Evolutionary conservation across 2,329 filamentous ascomycete genomes (phyloP).

Genomic region (Trematosphaeria pertusa): DNA sequence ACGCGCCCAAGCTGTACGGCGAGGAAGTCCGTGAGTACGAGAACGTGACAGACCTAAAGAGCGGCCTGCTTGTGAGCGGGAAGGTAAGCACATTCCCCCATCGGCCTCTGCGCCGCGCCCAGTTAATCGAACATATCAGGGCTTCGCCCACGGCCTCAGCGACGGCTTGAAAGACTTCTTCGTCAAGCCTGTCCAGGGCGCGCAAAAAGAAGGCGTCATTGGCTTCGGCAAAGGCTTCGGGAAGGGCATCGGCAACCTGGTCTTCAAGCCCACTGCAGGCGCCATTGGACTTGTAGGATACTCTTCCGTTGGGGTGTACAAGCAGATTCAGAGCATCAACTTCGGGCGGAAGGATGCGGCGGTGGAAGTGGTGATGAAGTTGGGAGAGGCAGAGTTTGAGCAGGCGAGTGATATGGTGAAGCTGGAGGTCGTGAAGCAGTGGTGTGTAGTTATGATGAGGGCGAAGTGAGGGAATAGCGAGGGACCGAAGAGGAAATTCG

Average conservation of each 20-base stretch:
- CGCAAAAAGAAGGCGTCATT: slow-evolving; percentile 64
- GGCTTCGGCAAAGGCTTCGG: slow-evolving; percentile 80
- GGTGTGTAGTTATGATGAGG: slow-evolving; percentile 31
- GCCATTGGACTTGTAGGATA: slow-evolving; percentile 66
- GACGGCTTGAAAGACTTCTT: slow-evolving; percentile 80
- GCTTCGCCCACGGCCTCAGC: slow-evolving; percentile 76
- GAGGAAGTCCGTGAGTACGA: slow-evolving; percentile 77
- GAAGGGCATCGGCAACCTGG: slow-evolving; percentile 73
- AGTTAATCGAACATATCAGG: slow-evolving; percentile 44
- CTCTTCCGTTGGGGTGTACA: slow-evolving; percentile 66
- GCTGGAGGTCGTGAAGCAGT: slow-evolving; percentile 28
- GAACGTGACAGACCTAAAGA: slow-evolving; percentile 76
- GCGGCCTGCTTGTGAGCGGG: slow-evolving; percentile 75
- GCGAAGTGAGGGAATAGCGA: slow-evolving; percentile 1
- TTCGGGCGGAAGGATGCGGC: slow-evolving; percentile 19
- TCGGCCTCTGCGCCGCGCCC: background rate
- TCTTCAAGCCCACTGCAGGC: slow-evolving; percentile 68
- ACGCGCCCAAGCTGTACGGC: slow-evolving; percentile 81
- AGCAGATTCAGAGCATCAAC: slow-evolving; percentile 54
- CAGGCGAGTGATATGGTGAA: slow-evolving; percentile 24
- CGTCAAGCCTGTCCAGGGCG: slow-evolving; percentile 75
- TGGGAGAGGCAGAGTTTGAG: slow-evolving; percentile 26
- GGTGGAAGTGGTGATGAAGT: slow-evolving; percentile 12
- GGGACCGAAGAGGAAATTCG: background rate
- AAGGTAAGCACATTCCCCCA: slow-evolving; percentile 57